Evolutionary conservation across 805 yeast genomes (phyloP), one percentile per base, ranked within the genome.

Genomic region (Torulaspora franciscae): DNA sequence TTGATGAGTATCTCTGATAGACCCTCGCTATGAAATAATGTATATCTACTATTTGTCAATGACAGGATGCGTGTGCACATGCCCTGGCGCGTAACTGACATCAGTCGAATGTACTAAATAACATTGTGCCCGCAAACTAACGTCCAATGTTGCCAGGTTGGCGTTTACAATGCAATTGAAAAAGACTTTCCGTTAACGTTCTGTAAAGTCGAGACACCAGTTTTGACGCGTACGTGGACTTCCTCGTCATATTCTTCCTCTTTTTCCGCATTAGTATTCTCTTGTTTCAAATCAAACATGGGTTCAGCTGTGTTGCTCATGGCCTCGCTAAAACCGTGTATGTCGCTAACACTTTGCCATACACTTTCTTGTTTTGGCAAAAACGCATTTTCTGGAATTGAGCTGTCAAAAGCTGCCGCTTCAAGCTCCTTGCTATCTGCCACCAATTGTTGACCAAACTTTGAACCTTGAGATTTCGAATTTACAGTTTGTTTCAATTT

Each of bases 141-240:
- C 5, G 5, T 5, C 22, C 22, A 19, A 19, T 19, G 5, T 19
- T 19, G 22, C 22, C 3, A 19, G 3, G 5, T 19, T 19, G 22
- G 22, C 5, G 22, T 30, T 50, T 38, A 52, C 38, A 53, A 37
- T 19, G 59, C 52, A 11, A 70, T 55, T 6, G 54, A 56, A 39
- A 54, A 59, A 37, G 48, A 53, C 10, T 39, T 40, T 11, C 77
- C 77, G 40, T 64, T 62, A 4, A 67, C 56, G 47, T 73, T 73
- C 47, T 73, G 77, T 26, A 71, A 56, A 24, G 61, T 56, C 4
- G 70, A 62, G 4, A 62, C 64, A 10, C 72, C 73, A 0, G 76
- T 72, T 40, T 69, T 64, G 10, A 72, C 71, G 15, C 74, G 59
- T 10, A 72, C 65, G 43, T 72, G 75, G n/a, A 55, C 59, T 40